Evolutionary conservation across 352 stramenopile genomes (phyloP), one percentile per base, ranked within the genome.

Genomic region (Globisporangium orthogonon): DNA sequence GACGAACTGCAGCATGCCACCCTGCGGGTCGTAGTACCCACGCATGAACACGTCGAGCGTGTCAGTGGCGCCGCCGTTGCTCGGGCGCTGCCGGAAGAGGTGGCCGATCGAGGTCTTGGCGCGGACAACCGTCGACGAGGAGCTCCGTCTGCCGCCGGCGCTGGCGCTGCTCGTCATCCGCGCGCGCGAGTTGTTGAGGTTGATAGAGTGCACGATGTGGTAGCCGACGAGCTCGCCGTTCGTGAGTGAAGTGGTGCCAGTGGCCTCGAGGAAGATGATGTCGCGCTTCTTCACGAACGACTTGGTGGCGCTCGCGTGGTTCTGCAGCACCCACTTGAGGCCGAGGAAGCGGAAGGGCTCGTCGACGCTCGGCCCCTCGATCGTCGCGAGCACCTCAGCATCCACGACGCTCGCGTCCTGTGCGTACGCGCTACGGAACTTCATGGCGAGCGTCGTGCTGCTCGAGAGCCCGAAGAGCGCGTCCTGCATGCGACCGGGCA

Each of bases 261-360:
- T 83, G 54, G 74, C 55, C 60, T 89, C 79, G 43, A 89, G 56
- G 52, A 81, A 89, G 35, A 89, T 71, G 56, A 87, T 75, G 60
- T 89, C 79, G 56, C 79, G 62, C 50, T 83, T 78, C 55, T 80
- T 74, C n/a, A 66, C 69, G 40, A 86, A 62, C 17, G 55, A 17
- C 15, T 37, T 49, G 40, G 75, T 65, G 58, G 80, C 68, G 47
- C 84, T 68, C 62, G 83, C 58, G 50, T 86, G 74, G 47, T 77
- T 74, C 5, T 75, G 71, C 44, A 87, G 54, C 18, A 74, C 63
- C 76, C 77, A 89, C 66, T 89, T 89, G 67, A 89, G 67, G 15
- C 70, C 72, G 29, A 89, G 56, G 37, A 75, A 74, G 17, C 67
- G 64, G 62, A 89, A 87, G 33, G 79, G 79, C n/a, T 78, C 69